These are phyloP conservation scores for Paraglomus brasilianum DNA, from an alignment of 192 early-diverging fungal species.

Conservation along the genomic window DNA sequence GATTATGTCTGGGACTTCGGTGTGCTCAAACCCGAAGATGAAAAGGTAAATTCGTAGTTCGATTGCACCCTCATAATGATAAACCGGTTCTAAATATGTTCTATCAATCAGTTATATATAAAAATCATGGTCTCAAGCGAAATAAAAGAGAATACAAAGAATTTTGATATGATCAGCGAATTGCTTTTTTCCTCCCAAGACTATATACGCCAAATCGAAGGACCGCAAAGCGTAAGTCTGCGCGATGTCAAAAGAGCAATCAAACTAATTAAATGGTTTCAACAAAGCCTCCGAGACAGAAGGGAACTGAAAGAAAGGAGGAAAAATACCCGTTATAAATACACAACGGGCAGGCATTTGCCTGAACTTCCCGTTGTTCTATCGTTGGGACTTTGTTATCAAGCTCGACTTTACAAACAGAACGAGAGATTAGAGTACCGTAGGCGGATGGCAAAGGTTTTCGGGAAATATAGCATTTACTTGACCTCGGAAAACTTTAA, in stretches of 20 bases:
- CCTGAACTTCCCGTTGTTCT: not conserved
- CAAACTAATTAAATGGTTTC: constrained; percentile 9
- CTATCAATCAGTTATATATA: too few species aligned
- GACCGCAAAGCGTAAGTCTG: constrained; percentile 30
- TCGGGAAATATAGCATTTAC: not conserved
- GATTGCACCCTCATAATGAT: not conserved
- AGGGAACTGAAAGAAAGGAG: not conserved
- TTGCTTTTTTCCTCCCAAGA: constrained; percentile 27
- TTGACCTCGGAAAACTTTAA: not conserved
- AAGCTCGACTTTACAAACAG: constrained; percentile 22
- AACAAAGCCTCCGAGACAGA: not conserved
- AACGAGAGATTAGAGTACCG: constrained; percentile 17
- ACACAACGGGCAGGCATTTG: not conserved
- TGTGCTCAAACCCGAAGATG: not conserved
- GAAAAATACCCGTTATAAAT: not conserved
- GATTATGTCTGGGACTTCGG: constrained; percentile 32
- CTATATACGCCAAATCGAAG: constrained; percentile 24
- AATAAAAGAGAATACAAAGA: not conserved
- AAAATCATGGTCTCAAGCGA: not conserved
- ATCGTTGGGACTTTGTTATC: constrained; percentile 28
- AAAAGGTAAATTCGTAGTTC: not conserved
- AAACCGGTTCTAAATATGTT: not conserved
- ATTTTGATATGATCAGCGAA: not conserved
- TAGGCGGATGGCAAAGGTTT: constrained; percentile 2
- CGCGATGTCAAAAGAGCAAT: constrained; percentile 28